Conservation (phyloP, 1,139 yeast species). For the Saccharomycopsis hybrid region DNA sequence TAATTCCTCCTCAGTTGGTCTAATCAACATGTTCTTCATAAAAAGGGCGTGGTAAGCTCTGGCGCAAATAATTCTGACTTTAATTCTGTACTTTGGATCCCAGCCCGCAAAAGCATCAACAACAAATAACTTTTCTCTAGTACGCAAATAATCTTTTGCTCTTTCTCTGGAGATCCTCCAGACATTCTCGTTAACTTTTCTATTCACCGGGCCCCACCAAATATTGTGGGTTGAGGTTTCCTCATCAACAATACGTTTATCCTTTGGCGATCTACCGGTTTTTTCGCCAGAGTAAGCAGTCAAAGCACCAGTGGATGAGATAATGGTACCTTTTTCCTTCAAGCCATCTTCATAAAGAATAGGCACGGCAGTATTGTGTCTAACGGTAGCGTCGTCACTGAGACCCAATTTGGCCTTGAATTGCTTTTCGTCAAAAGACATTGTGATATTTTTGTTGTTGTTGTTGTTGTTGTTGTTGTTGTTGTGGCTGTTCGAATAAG, state of each 20-base stretch:
- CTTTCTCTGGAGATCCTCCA: slow-evolving; percentile 96
- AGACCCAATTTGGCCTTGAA: slow-evolving; percentile 31
- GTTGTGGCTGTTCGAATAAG: too few species aligned
- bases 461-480: too few species aligned
- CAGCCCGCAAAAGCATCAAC: slow-evolving; percentile 98
- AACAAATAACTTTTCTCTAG: slow-evolving; percentile 89
- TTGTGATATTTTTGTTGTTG: slow-evolving; percentile 1
- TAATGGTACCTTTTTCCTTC: slow-evolving; percentile 81
- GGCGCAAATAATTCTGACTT: slow-evolving; percentile 95
- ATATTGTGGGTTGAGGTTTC: slow-evolving; percentile 73
- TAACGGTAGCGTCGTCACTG: slow-evolving; percentile 32
- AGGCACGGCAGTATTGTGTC: slow-evolving; percentile 92
- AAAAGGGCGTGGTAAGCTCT: slow-evolving; percentile 97
- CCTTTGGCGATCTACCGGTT: slow-evolving; percentile 98
- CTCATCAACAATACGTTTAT: slow-evolving; percentile 96
- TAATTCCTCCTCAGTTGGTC: slow-evolving; percentile 89
- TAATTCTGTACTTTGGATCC: slow-evolving; percentile 97
- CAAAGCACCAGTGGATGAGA: slow-evolving; percentile 89
- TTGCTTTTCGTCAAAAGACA: slow-evolving; percentile 21
- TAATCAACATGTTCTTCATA: slow-evolving; percentile 97
- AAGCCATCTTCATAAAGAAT: slow-evolving; percentile 92
- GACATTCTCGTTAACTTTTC: slow-evolving; percentile 87
- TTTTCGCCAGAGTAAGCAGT: slow-evolving; percentile 94
- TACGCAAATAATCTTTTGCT: slow-evolving; percentile 94
- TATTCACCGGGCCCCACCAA: slow-evolving; percentile 99